Percentiles rank a stretch among this genome's conserved stretches.
Conservation (phyloP, 176 grass and related monocot species). For the Aegilops umbellulata region DNA sequence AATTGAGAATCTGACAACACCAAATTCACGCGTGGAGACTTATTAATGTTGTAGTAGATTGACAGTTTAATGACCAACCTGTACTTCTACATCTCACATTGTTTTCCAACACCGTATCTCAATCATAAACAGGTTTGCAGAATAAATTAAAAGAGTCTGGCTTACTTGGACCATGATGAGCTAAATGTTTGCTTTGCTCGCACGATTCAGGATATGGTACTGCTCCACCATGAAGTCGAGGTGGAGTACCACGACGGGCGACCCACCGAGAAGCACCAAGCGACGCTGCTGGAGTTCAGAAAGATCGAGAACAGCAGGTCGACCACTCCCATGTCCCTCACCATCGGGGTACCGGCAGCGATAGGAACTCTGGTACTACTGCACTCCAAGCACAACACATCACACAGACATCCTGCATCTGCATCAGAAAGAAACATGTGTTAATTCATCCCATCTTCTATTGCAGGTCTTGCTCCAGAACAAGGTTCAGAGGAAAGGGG, state of each 20-base stretch:
- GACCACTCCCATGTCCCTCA: conserved; percentile 89
- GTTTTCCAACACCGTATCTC: background rate
- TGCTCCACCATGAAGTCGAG: conserved; percentile 86
- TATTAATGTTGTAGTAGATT: background rate
- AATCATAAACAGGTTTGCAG: background rate
- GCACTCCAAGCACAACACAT: background rate
- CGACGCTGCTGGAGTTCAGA: conserved; percentile 79
- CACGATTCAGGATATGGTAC: conserved; percentile 86
- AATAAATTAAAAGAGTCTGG: background rate
- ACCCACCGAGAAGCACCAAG: conserved; percentile 69
- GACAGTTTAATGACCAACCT: no score
- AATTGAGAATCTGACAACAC: background rate
- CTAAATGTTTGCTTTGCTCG: background rate
- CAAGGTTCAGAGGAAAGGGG: conserved; percentile 66
- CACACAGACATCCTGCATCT: background rate
- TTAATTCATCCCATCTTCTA: conserved; percentile 11
- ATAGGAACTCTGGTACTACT: conserved; percentile 79
- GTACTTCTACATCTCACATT: background rate
- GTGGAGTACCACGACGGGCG: conserved; percentile 63
- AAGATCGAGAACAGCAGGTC: conserved; percentile 56
- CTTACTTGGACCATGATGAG: background rate
- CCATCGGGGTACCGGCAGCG: conserved; percentile 76
- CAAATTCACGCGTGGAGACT: background rate
- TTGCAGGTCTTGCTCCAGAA: conserved; percentile 87
- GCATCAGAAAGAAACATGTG: background rate